Conservation (phyloP, 352 stramenopile genomes). For the Peronosclerospora sorghi region DNA sequence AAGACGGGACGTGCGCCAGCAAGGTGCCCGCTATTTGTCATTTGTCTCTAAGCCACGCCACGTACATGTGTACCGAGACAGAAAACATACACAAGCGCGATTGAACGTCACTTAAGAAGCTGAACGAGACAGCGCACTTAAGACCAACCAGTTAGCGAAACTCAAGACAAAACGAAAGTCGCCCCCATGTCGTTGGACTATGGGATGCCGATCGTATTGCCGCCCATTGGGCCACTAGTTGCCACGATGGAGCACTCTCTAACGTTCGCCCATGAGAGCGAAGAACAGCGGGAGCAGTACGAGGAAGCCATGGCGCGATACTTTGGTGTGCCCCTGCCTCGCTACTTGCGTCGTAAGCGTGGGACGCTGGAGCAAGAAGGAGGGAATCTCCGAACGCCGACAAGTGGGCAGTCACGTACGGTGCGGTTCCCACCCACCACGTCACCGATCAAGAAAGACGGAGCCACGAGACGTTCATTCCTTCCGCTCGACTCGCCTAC, state of each 20-base stretch:
- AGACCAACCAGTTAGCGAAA: neutral
- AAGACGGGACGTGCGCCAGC: conserved; percentile 2
- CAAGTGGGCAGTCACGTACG: conserved; percentile 28
- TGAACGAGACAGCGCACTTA: neutral
- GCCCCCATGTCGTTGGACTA: conserved; percentile 24
- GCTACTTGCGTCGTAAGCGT: conserved; percentile 10
- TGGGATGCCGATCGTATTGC: conserved; percentile 32
- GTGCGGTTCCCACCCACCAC: conserved; percentile 34
- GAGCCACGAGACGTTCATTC: conserved; percentile 12
- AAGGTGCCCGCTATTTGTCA: conserved; percentile 18
- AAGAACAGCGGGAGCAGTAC: conserved; percentile 22
- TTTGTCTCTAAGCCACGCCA: conserved; percentile 19
- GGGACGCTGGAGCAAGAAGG: conserved; percentile 7
- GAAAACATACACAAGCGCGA: neutral
- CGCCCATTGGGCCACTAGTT: conserved; percentile 47
- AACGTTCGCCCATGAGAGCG: conserved; percentile 16
- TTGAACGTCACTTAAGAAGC: conserved; percentile 1
- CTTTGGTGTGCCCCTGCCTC: conserved; percentile 29
- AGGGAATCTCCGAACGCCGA: conserved; percentile 40
- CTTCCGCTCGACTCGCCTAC: conserved; percentile 35
- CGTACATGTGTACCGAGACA: neutral
- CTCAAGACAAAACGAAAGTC: neutral
- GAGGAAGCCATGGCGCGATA: conserved; percentile 27
- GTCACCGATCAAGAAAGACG: conserved; percentile 58
- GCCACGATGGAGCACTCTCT: conserved; percentile 6